Percentiles rank a stretch among this genome's conserved stretches.
phyloP scores from a whole-genome alignment of 768 basidiomycete species.

The Neoboletus magnificus region DNA sequence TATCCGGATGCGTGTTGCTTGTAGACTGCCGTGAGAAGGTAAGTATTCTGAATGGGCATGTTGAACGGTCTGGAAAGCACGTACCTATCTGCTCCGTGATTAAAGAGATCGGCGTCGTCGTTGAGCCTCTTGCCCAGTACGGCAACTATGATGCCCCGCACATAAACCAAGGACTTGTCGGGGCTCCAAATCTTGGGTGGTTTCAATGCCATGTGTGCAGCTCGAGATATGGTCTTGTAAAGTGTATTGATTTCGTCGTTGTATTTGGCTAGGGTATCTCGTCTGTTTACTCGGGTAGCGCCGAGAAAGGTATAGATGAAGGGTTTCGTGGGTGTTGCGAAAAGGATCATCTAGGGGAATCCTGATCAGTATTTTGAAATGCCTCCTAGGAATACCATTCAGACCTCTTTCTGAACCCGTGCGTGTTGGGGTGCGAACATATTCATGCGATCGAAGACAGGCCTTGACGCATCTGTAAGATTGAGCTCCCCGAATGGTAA shows the following conservation, averaged over 20 bases:
- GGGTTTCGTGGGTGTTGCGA: conserved; percentile 7
- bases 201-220: conserved; percentile 3
- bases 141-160: conserved; percentile 12
- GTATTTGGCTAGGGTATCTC: conserved; percentile 9
- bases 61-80: neutral
- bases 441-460: conserved; percentile 18
- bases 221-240: conserved; percentile 7
- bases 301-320: conserved; percentile 5
- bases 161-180: conserved; percentile 8
- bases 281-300: conserved; percentile 6
- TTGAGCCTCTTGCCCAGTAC: conserved; percentile 11
- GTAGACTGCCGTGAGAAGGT: conserved; percentile 27
- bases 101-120: conserved; percentile 9
- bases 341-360: conserved; percentile 14
- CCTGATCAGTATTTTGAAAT: neutral
- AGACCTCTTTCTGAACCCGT: conserved; percentile 22
- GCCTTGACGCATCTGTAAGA: conserved; percentile 5
- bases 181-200: conserved; percentile 19
- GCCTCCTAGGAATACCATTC: neutral
- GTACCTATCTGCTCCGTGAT: conserved; percentile 12
- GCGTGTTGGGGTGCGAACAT: conserved; percentile 20
- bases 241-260: conserved; percentile 11
- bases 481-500: neutral
- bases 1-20: conserved; percentile 41
- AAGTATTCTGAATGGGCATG: neutral